phyloP scores from a whole-genome alignment of 2,329 filamentous ascomycete genomes.

The Fonsecaea pugnacius region DNA sequence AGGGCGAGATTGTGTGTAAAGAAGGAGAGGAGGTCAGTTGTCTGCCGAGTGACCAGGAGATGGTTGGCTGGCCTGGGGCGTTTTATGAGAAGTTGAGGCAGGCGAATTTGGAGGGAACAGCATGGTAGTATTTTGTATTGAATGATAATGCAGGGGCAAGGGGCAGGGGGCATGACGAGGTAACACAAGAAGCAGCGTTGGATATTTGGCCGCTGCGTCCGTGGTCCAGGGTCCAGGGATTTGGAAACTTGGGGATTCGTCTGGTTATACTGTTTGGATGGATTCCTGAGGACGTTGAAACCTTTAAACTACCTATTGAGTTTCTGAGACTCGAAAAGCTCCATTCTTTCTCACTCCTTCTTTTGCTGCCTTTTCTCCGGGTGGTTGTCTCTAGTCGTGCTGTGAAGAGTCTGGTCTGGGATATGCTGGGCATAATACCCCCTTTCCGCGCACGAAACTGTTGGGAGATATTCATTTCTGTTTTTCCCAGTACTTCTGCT shows the following conservation, averaged over 20 bases:
- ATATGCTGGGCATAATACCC: too few relatives aligned
- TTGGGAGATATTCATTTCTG: too few relatives aligned
- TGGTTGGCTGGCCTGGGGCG: conserved; percentile 53
- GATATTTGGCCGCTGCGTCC: not conserved
- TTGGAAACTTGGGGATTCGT: not conserved
- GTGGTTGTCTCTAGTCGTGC: not conserved
- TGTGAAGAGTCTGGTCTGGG: too few relatives aligned
- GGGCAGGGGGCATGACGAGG: not conserved
- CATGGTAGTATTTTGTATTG: conserved; percentile 28
- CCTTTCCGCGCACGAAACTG: too few relatives aligned
- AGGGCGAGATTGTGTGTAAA: conserved; percentile 29
- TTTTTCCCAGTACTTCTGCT: too few relatives aligned
- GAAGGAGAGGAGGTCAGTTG: conserved; percentile 42
- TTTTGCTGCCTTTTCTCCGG: not conserved
- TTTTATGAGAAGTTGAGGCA: conserved; percentile 55
- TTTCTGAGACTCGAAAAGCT: not conserved
- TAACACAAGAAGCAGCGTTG: not conserved
- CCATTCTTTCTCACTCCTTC: not conserved
- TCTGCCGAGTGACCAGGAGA: conserved; percentile 61
- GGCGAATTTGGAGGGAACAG: conserved; percentile 48
- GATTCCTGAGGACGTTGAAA: not conserved
- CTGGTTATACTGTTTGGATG: not conserved
- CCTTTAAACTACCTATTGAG: not conserved
- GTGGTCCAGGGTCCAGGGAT: not conserved
- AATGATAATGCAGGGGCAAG: not conserved